Percentiles rank a stretch among this genome's conserved stretches.
phyloP scores from a whole-genome alignment of 768 basidiomycete genomes.

The Trametes elegans region DNA sequence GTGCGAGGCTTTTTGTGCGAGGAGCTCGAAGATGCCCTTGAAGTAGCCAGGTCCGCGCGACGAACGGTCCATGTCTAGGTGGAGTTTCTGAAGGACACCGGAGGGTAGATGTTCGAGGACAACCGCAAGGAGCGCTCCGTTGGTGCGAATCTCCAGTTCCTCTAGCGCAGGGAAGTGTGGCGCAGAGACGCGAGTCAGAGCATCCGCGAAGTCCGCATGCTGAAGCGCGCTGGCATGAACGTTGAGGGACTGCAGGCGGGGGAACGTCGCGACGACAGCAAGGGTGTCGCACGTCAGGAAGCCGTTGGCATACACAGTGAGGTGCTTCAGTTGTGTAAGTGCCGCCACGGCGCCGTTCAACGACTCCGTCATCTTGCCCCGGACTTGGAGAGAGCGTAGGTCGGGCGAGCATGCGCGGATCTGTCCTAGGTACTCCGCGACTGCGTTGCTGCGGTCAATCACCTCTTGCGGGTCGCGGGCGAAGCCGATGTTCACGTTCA shows the following conservation, averaged over 20 bases:
- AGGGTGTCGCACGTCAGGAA: constrained; percentile 18
- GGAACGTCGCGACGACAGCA: constrained; percentile 19
- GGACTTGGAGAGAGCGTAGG: constrained; percentile 18
- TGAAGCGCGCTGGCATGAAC: constrained; percentile 20
- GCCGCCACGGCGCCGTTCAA: constrained; percentile 9
- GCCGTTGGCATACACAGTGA: constrained; percentile 17
- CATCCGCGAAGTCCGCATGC: constrained; percentile 15
- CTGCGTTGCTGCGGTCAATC: constrained; percentile 3
- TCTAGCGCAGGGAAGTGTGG: constrained; percentile 19
- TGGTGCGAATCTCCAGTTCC: constrained; percentile 18
- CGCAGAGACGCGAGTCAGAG: constrained; percentile 3
- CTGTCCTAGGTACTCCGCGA: constrained; percentile 10
- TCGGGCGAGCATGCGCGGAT: background rate
- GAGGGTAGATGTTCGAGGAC: constrained; percentile 18
- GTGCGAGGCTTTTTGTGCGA: constrained; percentile 19
- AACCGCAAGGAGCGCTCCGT: constrained; percentile 12
- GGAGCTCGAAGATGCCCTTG: constrained; percentile 19
- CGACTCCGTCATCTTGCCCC: constrained; percentile 16
- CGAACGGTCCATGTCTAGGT: constrained; percentile 18
- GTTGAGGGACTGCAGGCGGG: constrained; percentile 17
- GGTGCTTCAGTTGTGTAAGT: constrained; percentile 15
- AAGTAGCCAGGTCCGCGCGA: constrained; percentile 9
- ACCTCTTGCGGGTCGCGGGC: background rate
- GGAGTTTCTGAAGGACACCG: constrained; percentile 17
- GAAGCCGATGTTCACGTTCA: background rate